A percentile compares a stretch with the other conserved stretches of the same genome.
These are phyloP conservation scores for Dactylellina haptotyla DNA, from an alignment of 2,329 filamentous ascomycete species.

Conservation along the genomic window DNA sequence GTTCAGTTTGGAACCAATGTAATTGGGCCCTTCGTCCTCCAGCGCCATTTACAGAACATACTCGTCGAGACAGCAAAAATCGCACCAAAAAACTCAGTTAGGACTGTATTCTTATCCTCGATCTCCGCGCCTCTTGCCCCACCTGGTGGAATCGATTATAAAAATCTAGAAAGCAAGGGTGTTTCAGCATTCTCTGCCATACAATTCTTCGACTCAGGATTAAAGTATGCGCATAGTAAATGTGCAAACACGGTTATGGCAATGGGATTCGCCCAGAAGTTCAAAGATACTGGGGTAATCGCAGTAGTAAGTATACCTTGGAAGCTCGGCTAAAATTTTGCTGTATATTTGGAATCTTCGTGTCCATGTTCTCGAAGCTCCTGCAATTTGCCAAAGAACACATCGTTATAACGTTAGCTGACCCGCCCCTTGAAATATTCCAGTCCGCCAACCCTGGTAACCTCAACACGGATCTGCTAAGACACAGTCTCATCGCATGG, in stretches of 20 bases:
- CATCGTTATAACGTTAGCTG: conserved; percentile 10
- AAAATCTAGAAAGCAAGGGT: conserved; percentile 53
- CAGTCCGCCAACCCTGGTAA: conserved; percentile 62
- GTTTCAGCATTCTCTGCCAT: conserved; percentile 47
- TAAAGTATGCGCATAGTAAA: conserved; percentile 61
- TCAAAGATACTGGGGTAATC: conserved; percentile 59
- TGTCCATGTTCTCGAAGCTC: not conserved
- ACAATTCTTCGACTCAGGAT: conserved; percentile 10
- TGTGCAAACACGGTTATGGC: conserved; percentile 59
- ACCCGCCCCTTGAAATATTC: conserved; percentile 55
- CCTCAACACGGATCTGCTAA: conserved; percentile 61
- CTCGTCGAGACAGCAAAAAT: conserved; percentile 52
- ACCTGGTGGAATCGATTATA: conserved; percentile 56
- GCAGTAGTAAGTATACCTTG: conserved; percentile 60
- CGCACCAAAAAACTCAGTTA: conserved; percentile 56
- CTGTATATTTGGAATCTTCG: not conserved
- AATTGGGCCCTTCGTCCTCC: conserved; percentile 54
- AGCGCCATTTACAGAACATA: conserved; percentile 55
- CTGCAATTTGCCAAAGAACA: not conserved
- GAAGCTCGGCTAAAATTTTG: too few relatives aligned
- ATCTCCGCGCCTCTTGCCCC: conserved; percentile 49
- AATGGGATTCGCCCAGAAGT: conserved; percentile 58
- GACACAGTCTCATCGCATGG: conserved; percentile 55
- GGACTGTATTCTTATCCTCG: conserved; percentile 59
- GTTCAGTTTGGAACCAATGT: conserved; percentile 56